Base-by-base conservation (phyloP, 2,329 filamentous ascomycete species). In the Curvularia sp. region DNA sequence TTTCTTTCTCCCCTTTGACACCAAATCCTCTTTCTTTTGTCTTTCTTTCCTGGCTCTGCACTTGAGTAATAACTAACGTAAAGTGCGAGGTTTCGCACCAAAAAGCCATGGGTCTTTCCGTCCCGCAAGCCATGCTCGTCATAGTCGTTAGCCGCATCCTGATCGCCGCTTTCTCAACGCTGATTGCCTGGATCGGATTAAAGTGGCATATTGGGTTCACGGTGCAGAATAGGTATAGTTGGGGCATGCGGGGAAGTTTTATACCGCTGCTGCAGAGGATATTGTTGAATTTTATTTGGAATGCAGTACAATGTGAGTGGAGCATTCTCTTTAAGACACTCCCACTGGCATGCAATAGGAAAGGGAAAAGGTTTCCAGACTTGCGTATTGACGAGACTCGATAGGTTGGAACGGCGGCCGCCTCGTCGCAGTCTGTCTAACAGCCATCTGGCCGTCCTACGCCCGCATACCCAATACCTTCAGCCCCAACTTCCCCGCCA, bases 171-270 rank as follows among this genome's bases (percentile, higher is more conserved):
- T 83, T 83, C 60, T 76, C 81, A 0, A 75, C 75, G 10, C 61
- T 82, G 4, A 78, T 83, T 24, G 81, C 79, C 8, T 82, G 80
- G 80, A 79, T 78, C 22, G 82, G 82, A 12, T 53, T 83, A 4
- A 77, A 76, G 39, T 84, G 81, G 81, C 82, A 84, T 62, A 79
- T 84, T 55, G 82, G 82, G 15, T 75, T 83, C 63, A 83, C 81
- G 0, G 72, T 83, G 13, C 81, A 83, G 64, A 83, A 82, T 61
- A 75, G 82, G 5, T 83, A 77, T 61, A 80, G 79, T 7, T 84
- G 82, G 82, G 82, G 82, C 3, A 66, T 83, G 69, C 74, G 79
- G 30, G 82, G 77, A 1, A 81, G 79, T 46, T 84, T 83, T 52
- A 80, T 84, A 31, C 81, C 82, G 0, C 69, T 83, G 15, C 59